Evolutionary conservation across 225 moss, liverwort and hornwort genomes (phyloP).

Genomic region (Straminergon stramineum): DNA sequence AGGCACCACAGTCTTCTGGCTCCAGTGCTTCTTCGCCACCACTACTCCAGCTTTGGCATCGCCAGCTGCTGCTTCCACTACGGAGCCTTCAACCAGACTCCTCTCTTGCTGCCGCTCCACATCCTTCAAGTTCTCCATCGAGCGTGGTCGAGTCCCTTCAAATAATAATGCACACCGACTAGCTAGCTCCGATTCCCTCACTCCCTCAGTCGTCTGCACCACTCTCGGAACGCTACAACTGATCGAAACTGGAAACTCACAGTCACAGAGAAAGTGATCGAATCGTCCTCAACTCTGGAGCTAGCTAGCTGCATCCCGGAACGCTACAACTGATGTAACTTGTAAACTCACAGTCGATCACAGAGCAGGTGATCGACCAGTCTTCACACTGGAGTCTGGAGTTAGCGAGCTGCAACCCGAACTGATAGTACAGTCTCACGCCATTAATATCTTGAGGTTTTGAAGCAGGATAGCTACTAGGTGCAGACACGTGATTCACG

Average conservation of each 20-base stretch:
- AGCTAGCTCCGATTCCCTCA: background rate
- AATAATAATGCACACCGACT: background rate
- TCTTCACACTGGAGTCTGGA: background rate
- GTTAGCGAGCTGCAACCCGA: background rate
- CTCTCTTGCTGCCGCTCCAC: background rate
- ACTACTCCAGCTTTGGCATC: background rate
- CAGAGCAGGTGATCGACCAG: background rate
- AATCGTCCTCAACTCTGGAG: background rate
- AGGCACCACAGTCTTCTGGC: background rate
- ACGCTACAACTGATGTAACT: too few relatives aligned
- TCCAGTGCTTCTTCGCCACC: slow-evolving; percentile 2
- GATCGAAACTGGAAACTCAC: background rate
- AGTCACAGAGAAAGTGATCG: background rate
- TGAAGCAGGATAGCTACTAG: background rate
- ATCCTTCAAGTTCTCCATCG: background rate
- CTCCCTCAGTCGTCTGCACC: background rate
- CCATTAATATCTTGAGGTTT: background rate
- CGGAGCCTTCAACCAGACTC: background rate
- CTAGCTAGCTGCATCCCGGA: background rate
- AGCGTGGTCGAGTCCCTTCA: too few relatives aligned
- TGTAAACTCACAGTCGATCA: background rate
- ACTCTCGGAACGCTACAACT: background rate
- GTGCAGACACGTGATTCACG: background rate
- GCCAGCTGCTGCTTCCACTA: background rate
- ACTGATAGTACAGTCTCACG: background rate